Evolutionary conservation across 2,329 filamentous ascomycete species (phyloP).

Genomic region (Erysiphe pulchra): DNA sequence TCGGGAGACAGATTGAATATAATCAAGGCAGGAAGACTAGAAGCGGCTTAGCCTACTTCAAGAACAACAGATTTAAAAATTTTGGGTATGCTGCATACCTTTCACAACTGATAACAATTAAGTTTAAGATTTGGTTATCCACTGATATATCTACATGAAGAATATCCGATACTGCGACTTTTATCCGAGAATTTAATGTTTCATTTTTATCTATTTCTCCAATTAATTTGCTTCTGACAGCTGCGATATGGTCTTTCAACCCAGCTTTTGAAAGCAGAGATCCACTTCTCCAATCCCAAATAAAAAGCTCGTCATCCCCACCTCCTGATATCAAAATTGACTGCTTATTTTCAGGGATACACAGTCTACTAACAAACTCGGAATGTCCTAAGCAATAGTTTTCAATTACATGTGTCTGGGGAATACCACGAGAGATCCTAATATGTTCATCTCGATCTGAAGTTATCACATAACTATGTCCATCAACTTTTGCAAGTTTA

Average conservation of each 20-base stretch:
- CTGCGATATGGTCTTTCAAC: conserved; percentile 21
- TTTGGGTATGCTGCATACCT: conserved; percentile 19
- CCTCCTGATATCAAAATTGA: conserved; percentile 63
- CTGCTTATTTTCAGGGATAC: conserved; percentile 28
- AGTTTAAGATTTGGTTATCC: conserved; percentile 13
- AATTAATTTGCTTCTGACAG: conserved; percentile 14
- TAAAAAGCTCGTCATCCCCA: conserved; percentile 50
- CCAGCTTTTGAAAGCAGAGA: conserved; percentile 26
- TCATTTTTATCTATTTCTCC: neutral
- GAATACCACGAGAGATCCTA: conserved; percentile 54
- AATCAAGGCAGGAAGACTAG: conserved; percentile 35
- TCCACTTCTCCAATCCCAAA: conserved; percentile 50
- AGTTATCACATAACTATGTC: conserved; percentile 30
- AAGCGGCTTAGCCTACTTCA: neutral
- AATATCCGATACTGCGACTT: conserved; percentile 15
- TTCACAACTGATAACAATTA: conserved; percentile 29
- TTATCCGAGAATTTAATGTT: conserved; percentile 6
- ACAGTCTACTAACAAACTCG: conserved; percentile 59
- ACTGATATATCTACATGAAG: conserved; percentile 10
- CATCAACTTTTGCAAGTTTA: conserved; percentile 25
- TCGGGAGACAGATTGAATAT: conserved; percentile 28
- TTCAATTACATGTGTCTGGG: conserved; percentile 74
- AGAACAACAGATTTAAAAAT: neutral
- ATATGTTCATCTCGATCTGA: conserved; percentile 63
- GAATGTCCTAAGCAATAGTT: conserved; percentile 70